These are phyloP conservation scores for Talaromyces sp. DNA, from an alignment of 2,329 filamentous ascomycete species.

Conservation along the genomic window DNA sequence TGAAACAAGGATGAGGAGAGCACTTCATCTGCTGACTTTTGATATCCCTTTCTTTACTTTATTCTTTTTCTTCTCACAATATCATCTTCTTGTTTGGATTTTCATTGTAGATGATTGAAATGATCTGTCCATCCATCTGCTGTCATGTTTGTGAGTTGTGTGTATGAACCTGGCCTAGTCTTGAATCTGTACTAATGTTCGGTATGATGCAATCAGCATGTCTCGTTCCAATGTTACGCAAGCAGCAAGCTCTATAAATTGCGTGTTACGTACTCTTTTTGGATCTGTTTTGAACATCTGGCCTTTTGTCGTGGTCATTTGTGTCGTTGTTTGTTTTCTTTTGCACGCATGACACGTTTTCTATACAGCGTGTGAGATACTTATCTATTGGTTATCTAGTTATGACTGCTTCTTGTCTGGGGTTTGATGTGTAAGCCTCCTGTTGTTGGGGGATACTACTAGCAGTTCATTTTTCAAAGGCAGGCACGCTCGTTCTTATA, in stretches of 20 bases:
- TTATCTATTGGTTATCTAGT: background rate
- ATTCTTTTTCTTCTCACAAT: conserved; percentile 19
- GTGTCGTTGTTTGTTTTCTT: background rate
- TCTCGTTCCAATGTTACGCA: background rate
- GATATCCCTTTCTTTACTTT: conserved; percentile 20
- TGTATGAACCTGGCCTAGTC: background rate
- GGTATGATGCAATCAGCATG: background rate
- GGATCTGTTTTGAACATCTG: background rate
- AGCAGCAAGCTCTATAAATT: conserved; percentile 31
- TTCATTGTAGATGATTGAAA: conserved; percentile 3
- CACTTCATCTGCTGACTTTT: background rate
- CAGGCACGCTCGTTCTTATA: no score
- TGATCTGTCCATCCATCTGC: background rate
- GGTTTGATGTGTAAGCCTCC: background rate
- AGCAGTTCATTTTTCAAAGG: no score
- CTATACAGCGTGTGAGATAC: background rate
- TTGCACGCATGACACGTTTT: background rate
- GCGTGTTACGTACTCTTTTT: conserved; percentile 27
- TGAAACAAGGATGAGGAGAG: background rate
- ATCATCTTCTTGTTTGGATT: background rate
- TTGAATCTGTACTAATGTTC: background rate
- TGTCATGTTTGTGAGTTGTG: conserved; percentile 2
- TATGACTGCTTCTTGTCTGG: background rate
- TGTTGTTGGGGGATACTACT: no score
- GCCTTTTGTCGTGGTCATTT: background rate